Evolutionary conservation across 1,139 yeast genomes (phyloP).

Genomic region (Lodderomyces oxycetoniae): DNA sequence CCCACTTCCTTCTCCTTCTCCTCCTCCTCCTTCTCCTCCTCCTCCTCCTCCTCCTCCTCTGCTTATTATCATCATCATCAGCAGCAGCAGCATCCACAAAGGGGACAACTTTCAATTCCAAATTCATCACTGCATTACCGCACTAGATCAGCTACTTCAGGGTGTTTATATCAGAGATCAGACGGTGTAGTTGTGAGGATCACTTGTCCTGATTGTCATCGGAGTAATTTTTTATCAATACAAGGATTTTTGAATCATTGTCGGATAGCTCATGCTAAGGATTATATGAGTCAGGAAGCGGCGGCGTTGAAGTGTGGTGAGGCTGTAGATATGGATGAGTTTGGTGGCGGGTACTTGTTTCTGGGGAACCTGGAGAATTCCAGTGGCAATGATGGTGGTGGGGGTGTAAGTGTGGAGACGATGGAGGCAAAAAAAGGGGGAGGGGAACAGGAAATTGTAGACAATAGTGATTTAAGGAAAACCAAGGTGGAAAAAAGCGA

Average conservation of each 20-base stretch:
- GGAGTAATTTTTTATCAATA: constrained; percentile 70
- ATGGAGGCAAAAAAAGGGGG: background rate
- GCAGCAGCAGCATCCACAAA: background rate
- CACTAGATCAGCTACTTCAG: constrained; percentile 26
- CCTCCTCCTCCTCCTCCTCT: too few relatives aligned
- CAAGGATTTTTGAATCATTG: constrained; percentile 79
- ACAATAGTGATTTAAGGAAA: background rate
- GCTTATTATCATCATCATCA: constrained; percentile 3
- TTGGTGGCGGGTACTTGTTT: too few relatives aligned
- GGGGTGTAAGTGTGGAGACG: background rate
- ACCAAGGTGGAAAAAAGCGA: background rate
- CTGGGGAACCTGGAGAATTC: background rate
- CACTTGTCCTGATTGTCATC: constrained; percentile 62
- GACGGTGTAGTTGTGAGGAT: constrained; percentile 69
- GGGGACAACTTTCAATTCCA: background rate
- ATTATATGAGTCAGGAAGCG: constrained; percentile 67
- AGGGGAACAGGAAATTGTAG: background rate
- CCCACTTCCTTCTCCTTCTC: too few relatives aligned
- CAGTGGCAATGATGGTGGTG: background rate
- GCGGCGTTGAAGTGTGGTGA: constrained; percentile 72
- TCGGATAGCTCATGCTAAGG: constrained; percentile 68
- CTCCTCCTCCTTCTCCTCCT: too few relatives aligned
- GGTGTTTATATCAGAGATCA: constrained; percentile 64
- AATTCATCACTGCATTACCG: background rate
- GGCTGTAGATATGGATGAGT: constrained; percentile 29